Percentiles rank a stretch among this genome's conserved stretches.
Evolutionary conservation across 2,329 filamentous ascomycete species (phyloP).

Genomic region (Aspergillus ochraceus): DNA sequence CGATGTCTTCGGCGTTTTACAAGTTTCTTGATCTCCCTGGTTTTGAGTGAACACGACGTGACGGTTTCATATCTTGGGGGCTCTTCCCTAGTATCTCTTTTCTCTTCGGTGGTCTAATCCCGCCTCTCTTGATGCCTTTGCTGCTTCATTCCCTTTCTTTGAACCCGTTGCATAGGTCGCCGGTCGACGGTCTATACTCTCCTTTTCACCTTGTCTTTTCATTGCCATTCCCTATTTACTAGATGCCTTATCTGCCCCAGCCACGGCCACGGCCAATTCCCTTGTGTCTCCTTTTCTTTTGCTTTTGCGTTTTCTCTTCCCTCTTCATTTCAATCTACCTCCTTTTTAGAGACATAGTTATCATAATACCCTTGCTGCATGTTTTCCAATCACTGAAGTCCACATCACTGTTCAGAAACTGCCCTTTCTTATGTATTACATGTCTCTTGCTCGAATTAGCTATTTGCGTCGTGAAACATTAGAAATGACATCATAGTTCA

Average conservation of each 20-base stretch:
- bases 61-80: constrained; percentile 9
- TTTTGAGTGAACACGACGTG: constrained; percentile 9
- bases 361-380: constrained; percentile 14
- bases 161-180: constrained; percentile 23
- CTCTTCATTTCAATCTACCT: background rate
- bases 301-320: constrained; percentile 1
- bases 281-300: background rate
- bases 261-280: background rate
- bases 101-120: constrained; percentile 12
- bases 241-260: too few species aligned
- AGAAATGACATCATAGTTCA: background rate
- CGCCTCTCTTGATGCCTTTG: constrained; percentile 5
- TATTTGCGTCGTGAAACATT: background rate
- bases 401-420: background rate
- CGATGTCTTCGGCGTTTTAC: constrained; percentile 44
- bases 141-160: background rate
- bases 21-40: constrained; percentile 23
- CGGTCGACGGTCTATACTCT: constrained; percentile 26
- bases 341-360: constrained; percentile 1
- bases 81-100: background rate
- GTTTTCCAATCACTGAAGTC: constrained; percentile 1
- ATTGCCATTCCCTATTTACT: constrained; percentile 5
- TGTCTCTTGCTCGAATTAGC: background rate
- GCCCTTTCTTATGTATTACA: background rate
- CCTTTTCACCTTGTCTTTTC: constrained; percentile 9